A percentile compares a stretch with the other conserved stretches of the same genome.
Conservation (phyloP, 495 filamentous ascomycete genomes). For the Tuber brumale region DNA sequence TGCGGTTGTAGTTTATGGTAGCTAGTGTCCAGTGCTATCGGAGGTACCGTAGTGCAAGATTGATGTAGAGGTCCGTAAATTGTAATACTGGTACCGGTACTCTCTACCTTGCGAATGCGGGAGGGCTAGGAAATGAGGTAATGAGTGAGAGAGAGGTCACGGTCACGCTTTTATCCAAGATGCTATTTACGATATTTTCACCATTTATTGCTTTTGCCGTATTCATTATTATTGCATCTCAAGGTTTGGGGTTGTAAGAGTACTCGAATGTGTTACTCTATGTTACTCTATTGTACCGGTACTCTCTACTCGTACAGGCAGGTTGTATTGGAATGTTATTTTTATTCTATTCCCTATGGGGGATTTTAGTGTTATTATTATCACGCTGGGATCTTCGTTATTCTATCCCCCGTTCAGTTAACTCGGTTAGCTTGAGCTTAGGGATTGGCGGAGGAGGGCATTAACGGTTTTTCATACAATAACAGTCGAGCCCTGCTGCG, state of each 20-base stretch:
- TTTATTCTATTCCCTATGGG: neutral
- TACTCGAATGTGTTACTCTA: neutral
- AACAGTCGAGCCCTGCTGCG: conserved; percentile 17
- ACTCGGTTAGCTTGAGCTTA: neutral
- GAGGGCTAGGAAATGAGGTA: neutral
- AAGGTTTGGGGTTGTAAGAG: neutral
- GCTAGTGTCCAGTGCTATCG: neutral
- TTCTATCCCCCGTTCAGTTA: neutral
- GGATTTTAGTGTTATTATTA: neutral
- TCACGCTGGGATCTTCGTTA: neutral
- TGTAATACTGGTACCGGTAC: neutral
- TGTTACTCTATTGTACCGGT: neutral
- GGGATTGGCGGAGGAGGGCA: neutral
- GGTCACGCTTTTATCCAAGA: neutral
- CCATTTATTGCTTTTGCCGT: neutral
- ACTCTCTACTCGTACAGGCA: neutral
- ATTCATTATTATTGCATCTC: neutral
- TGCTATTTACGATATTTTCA: neutral
- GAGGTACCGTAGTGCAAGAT: neutral
- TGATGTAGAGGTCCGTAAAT: neutral
- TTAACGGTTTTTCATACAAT: neutral
- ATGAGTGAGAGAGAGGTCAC: neutral
- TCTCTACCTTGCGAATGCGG: neutral
- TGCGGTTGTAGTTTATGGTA: neutral
- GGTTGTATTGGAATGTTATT: neutral